These are phyloP conservation scores for Hyaloscypha finlandica DNA, from an alignment of 495 filamentous ascomycete genomes.

Conservation along the genomic window DNA sequence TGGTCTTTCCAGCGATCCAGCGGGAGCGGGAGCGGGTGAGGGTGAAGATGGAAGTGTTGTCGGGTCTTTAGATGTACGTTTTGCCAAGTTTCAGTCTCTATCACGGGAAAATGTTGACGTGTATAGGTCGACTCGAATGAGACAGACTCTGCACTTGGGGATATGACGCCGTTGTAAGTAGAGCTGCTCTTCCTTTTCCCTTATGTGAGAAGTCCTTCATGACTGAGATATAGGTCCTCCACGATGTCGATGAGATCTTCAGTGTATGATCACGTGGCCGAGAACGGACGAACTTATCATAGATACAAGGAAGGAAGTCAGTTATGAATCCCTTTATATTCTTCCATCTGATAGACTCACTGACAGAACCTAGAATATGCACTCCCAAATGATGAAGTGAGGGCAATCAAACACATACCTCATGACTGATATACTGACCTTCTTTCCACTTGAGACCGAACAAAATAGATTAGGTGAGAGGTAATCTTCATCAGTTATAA, in stretches of 20 bases:
- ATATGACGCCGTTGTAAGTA: slow-evolving; percentile 7
- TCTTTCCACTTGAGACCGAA: neutral
- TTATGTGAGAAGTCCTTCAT: neutral
- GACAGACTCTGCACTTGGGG: slow-evolving; percentile 38
- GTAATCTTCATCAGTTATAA: neutral
- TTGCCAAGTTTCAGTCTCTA: neutral
- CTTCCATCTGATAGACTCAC: slow-evolving; percentile 34
- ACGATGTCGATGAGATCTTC: slow-evolving; percentile 2
- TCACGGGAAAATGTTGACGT: neutral
- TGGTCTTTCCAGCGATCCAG: neutral
- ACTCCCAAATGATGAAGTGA: slow-evolving; percentile 32
- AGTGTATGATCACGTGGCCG: slow-evolving; percentile 15
- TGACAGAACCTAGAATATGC: slow-evolving; percentile 36
- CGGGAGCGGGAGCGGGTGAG: neutral
- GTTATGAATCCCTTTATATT: neutral
- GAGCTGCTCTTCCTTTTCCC: neutral
- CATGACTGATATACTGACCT: neutral
- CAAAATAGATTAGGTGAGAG: neutral
- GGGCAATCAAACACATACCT: neutral
- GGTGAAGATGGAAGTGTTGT: neutral
- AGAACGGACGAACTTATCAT: slow-evolving; percentile 20
- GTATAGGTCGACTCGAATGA: slow-evolving; percentile 5
- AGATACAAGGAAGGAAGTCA: slow-evolving; percentile 35
- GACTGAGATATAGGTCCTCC: neutral
- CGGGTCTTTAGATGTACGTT: slow-evolving; percentile 8